phyloP scores from a whole-genome alignment of 306 rosid genomes.

The Hippophae gyantsensis region DNA sequence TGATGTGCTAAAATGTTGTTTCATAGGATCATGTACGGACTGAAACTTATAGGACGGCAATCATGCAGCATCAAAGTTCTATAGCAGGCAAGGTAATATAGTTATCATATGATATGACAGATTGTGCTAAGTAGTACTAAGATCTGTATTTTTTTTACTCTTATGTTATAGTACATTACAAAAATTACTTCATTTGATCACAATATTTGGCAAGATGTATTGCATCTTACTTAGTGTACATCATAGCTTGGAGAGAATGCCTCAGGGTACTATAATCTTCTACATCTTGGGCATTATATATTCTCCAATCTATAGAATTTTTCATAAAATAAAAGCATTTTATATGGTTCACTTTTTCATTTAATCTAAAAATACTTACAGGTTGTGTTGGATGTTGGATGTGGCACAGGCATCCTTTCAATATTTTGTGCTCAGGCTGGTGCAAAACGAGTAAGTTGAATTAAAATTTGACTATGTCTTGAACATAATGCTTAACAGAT shows the following conservation, averaged over 20 bases:
- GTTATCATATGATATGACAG: slow-evolving; percentile 9
- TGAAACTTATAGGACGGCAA: slow-evolving; percentile 72
- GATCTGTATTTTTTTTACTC: neutral
- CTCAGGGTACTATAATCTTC: neutral
- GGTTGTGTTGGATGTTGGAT: slow-evolving; percentile 98
- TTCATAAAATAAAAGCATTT: neutral
- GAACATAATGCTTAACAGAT: too few relatives aligned
- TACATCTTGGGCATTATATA: neutral
- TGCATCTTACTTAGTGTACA: too few relatives aligned
- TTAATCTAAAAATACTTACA: slow-evolving; percentile 27
- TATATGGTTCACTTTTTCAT: slow-evolving; percentile 10
- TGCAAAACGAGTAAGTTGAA: slow-evolving; percentile 72
- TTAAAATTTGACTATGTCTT: neutral
- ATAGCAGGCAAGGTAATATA: slow-evolving; percentile 80
- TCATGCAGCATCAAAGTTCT: slow-evolving; percentile 70
- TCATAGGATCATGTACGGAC: slow-evolving; percentile 84
- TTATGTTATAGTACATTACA: neutral
- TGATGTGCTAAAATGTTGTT: slow-evolving; percentile 10
- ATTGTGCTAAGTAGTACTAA: neutral
- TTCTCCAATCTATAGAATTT: neutral
- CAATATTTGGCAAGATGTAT: neutral
- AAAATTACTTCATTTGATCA: neutral
- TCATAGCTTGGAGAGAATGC: neutral
- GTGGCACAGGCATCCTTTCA: slow-evolving; percentile 94
- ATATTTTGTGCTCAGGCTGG: slow-evolving; percentile 99